Evolutionary conservation across 1,139 yeast species (phyloP), one percentile per base, ranked within the genome.

Genomic region (Pichia sp.): DNA sequence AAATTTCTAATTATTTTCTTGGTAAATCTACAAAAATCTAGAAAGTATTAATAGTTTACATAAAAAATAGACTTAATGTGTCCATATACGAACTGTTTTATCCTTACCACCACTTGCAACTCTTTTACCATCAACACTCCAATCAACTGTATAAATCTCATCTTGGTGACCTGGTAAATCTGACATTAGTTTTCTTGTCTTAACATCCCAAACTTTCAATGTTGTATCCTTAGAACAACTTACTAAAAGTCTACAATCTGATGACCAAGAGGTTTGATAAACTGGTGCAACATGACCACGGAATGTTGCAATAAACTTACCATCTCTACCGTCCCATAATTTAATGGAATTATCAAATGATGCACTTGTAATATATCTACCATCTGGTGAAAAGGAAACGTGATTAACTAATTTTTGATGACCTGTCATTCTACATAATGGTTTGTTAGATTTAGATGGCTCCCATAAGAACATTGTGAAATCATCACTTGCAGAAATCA

Each of bases 381-480:
- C 97, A 65, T 92, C 97, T 3, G 99, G 98, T 1, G 96, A 85
- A 63, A 92, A 92, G 9, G 90, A 82, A 8, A 92, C 99, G 65
- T 92, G 97, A 62, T 92, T 92, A 26, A 92, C 98, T 35, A 90
- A 73, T 67, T 92, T 92, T 64, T 92, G 98, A 67, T 92, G 99
- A 25, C 99, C 99, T 1, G 96, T 89, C 94, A 92, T 85, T 60
- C 98, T 77, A 50, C 88, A 80, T 9, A 92, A 67, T 0, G 98
- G 98, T 64, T 90, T 92, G 40, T 76, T 73, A 2, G 84, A 72
- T 64, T 80, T 84, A 45, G 80, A 68, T 15, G 97, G 97, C 61
- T 89, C 95, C 99, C 99, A 92, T 53, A 94, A 71, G 60, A 85
- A 92, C 97, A 94, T 92, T 40, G 98, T 92, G 67, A 92, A 90